Conservation (phyloP, 306 rosid species). For the Leucaena leucocephala region DNA sequence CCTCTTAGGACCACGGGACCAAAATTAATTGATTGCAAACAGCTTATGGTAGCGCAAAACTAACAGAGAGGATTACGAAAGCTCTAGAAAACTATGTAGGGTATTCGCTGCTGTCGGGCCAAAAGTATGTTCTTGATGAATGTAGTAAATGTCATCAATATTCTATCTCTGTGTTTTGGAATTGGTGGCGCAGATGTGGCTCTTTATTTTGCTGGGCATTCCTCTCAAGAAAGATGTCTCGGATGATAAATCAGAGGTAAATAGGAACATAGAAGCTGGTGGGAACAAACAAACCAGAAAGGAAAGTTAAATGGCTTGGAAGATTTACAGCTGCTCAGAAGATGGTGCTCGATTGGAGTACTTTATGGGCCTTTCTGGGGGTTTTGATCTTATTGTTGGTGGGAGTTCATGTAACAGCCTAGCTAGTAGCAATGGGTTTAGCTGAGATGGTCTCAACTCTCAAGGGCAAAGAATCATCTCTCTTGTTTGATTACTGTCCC, state of each 20-base stretch:
- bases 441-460: constrained; percentile 86
- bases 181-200: constrained; percentile 96
- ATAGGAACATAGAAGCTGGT: constrained; percentile 85
- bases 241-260: constrained; percentile 76
- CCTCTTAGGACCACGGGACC: constrained; percentile 82
- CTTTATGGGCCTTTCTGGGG: constrained; percentile 62
- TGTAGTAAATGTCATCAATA: constrained; percentile 89
- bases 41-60: constrained; percentile 66
- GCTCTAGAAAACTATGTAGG: constrained; percentile 65
- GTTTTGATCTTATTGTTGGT: constrained; percentile 87
- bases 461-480: constrained; percentile 80
- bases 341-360: constrained; percentile 56
- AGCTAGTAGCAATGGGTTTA: constrained; percentile 86
- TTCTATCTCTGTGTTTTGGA: constrained; percentile 91
- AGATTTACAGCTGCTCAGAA: constrained; percentile 54
- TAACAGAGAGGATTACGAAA: constrained; percentile 73
- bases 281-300: constrained; percentile 94
- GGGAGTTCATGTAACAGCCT: constrained; percentile 96
- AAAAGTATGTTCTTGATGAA: constrained; percentile 65
- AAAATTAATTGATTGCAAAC: constrained; percentile 87
- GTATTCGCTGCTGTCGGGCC: constrained; percentile 59
- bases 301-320: constrained; percentile 66
- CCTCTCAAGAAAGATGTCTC: constrained; percentile 80
- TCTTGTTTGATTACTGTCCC: constrained; percentile 73
- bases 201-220: constrained; percentile 74